A percentile compares a stretch with the other conserved stretches of the same genome.
These are phyloP conservation scores for Penicillium sp. DNA, from an alignment of 2,329 filamentous ascomycete genomes.

Conservation along the genomic window DNA sequence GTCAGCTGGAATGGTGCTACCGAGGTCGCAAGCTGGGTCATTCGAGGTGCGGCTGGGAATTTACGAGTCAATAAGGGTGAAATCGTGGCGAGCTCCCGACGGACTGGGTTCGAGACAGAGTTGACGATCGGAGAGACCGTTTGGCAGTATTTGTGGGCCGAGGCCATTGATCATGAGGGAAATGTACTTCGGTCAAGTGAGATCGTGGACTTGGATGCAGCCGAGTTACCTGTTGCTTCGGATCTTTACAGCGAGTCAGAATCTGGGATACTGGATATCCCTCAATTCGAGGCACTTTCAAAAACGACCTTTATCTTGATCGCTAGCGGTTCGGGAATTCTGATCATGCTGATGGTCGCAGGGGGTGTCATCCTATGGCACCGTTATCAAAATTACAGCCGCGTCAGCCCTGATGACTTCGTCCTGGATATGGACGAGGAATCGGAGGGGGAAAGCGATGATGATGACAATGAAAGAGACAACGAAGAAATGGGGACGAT, in stretches of 20 bases:
- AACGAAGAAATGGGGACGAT: background rate
- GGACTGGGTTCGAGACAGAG: slow-evolving; percentile 17
- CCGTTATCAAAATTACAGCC: slow-evolving; percentile 6
- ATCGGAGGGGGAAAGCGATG: slow-evolving; percentile 7
- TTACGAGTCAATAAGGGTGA: background rate
- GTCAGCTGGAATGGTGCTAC: slow-evolving; percentile 21
- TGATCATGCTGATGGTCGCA: background rate
- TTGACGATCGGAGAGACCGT: slow-evolving; percentile 8
- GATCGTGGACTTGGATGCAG: slow-evolving; percentile 7
- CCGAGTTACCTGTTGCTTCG: slow-evolving; percentile 6
- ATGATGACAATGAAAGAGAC: background rate
- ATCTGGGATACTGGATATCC: background rate
- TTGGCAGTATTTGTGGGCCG: slow-evolving; percentile 14
- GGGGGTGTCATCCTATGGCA: slow-evolving; percentile 7
- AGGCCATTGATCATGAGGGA: slow-evolving; percentile 8
- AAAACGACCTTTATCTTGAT: slow-evolving; percentile 3
- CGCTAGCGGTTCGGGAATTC: slow-evolving; percentile 4
- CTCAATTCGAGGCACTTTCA: background rate
- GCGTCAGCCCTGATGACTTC: slow-evolving; percentile 10
- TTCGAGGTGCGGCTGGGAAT: background rate
- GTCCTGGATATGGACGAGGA: slow-evolving; percentile 6
- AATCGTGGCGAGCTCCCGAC: slow-evolving; percentile 3
- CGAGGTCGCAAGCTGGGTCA: slow-evolving; percentile 8
- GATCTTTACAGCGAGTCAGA: background rate
- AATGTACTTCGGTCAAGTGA: slow-evolving; percentile 10